phyloP scores from a whole-genome alignment of 2,329 filamentous ascomycete species.

The Pseudogymnoascus sp. region DNA sequence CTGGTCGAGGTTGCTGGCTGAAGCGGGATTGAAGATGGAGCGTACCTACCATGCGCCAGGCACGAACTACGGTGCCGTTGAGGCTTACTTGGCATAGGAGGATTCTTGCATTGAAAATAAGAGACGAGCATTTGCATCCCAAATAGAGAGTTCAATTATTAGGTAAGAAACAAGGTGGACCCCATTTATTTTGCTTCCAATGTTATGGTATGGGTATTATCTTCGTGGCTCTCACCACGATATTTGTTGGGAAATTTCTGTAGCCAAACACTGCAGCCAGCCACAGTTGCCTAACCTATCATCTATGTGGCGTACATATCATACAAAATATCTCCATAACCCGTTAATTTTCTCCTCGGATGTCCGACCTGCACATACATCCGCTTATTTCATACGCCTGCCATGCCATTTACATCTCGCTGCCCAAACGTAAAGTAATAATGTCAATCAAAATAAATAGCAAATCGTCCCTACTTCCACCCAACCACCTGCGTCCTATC shows the following conservation, averaged over 20 bases:
- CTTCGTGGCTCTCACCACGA: neutral
- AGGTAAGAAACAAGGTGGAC: neutral
- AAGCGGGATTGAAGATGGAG: constrained; percentile 12
- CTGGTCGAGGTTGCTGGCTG: constrained; percentile 14
- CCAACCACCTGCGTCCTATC: constrained; percentile 20
- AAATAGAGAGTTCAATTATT: neutral
- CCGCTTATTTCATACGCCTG: neutral
- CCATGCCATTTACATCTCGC: neutral
- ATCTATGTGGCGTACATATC: neutral
- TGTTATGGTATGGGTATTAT: neutral
- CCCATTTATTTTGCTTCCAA: neutral
- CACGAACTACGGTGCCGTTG: constrained; percentile 9
- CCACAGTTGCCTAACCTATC: neutral
- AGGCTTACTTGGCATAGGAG: constrained; percentile 8
- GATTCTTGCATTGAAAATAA: neutral
- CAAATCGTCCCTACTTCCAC: constrained; percentile 18
- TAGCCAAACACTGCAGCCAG: neutral
- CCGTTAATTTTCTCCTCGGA: neutral
- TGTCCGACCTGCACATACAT: neutral
- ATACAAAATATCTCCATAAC: neutral
- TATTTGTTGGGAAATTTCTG: neutral
- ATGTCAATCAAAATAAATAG: neutral
- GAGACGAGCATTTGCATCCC: neutral
- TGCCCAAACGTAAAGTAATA: neutral
- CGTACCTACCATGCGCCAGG: constrained; percentile 9